A percentile compares a stretch with the other conserved stretches of the same genome.
Conservation (phyloP, 2,329 filamentous ascomycete species). For the Chaetoscypha palmicola region DNA sequence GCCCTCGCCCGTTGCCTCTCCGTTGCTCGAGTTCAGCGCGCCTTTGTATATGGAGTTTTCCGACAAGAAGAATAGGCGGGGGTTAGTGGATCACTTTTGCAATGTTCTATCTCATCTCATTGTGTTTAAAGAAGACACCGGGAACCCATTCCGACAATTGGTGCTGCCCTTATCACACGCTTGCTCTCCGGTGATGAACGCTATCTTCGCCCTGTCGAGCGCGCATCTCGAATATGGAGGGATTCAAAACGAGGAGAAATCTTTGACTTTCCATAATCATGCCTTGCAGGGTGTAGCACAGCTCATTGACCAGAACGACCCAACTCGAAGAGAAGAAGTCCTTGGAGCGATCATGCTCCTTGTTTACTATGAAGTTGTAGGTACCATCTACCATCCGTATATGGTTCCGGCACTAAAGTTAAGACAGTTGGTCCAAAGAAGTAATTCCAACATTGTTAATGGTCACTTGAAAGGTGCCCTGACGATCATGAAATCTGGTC, state of each 20-base stretch:
- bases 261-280: constrained; percentile 51
- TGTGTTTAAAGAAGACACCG: constrained; percentile 55
- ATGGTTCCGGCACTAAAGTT: constrained; percentile 4
- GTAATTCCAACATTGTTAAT: constrained; percentile 52
- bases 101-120: constrained; percentile 59
- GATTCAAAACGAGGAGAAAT: constrained; percentile 45
- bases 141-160: constrained; percentile 56
- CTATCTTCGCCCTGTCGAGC: constrained; percentile 75
- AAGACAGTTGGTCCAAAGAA: constrained; percentile 52
- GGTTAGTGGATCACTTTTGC: constrained; percentile 55
- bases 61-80: constrained; percentile 45
- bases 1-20: constrained; percentile 23
- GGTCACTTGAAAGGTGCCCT: constrained; percentile 56
- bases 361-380: constrained; percentile 57
- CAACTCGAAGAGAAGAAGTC: constrained; percentile 48
- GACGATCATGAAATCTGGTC: constrained; percentile 49
- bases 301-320: constrained; percentile 47
- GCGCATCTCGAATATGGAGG: constrained; percentile 71
- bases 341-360: constrained; percentile 54
- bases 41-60: constrained; percentile 53
- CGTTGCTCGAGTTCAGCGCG: constrained; percentile 42
- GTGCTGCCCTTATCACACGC: constrained; percentile 52
- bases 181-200: constrained; percentile 63
- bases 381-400: constrained; percentile 22
- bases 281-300: constrained; percentile 51